Conservation (phyloP, 164 flowering plant genomes). For the Piper betle region DNA sequence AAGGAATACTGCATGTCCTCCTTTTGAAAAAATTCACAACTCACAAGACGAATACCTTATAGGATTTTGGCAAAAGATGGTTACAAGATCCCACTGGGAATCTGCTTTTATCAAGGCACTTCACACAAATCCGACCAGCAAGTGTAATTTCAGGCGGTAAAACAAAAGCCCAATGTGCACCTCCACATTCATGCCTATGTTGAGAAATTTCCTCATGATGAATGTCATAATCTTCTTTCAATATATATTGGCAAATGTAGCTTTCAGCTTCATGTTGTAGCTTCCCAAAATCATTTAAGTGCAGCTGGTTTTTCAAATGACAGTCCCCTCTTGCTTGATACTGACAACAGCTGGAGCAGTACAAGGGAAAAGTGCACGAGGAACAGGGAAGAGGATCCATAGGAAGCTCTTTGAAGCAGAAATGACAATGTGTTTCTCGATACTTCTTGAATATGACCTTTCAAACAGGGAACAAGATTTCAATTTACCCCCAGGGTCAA, state of each 20-base stretch:
- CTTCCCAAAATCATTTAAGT: slow-evolving; percentile 5
- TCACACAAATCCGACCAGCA: slow-evolving; percentile 61
- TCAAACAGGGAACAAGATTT: slow-evolving; percentile 6
- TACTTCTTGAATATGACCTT: slow-evolving; percentile 63
- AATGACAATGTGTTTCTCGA: slow-evolving; percentile 80
- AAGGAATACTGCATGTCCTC: background rate
- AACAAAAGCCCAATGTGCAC: slow-evolving; percentile 65
- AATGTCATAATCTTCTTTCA: slow-evolving; percentile 5
- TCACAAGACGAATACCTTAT: slow-evolving; percentile 29
- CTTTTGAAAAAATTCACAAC: background rate
- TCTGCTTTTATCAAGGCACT: slow-evolving; percentile 24
- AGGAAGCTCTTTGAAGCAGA: slow-evolving; percentile 75
- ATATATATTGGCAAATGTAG: slow-evolving; percentile 21
- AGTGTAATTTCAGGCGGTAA: slow-evolving; percentile 67
- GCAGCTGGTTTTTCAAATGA: slow-evolving; percentile 6
- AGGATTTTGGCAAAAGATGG: slow-evolving; percentile 8
- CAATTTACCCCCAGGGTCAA: background rate
- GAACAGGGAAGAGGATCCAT: slow-evolving; percentile 62
- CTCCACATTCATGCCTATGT: slow-evolving; percentile 78
- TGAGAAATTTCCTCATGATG: slow-evolving; percentile 23
- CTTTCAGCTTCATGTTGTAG: slow-evolving; percentile 26
- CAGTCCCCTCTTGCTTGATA: slow-evolving; percentile 44
- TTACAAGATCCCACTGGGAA: slow-evolving; percentile 3
- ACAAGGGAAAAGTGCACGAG: slow-evolving; percentile 57
- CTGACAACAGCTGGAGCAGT: slow-evolving; percentile 61